phyloP scores from a whole-genome alignment of 768 basidiomycete species.

The Trametes meyenii region DNA sequence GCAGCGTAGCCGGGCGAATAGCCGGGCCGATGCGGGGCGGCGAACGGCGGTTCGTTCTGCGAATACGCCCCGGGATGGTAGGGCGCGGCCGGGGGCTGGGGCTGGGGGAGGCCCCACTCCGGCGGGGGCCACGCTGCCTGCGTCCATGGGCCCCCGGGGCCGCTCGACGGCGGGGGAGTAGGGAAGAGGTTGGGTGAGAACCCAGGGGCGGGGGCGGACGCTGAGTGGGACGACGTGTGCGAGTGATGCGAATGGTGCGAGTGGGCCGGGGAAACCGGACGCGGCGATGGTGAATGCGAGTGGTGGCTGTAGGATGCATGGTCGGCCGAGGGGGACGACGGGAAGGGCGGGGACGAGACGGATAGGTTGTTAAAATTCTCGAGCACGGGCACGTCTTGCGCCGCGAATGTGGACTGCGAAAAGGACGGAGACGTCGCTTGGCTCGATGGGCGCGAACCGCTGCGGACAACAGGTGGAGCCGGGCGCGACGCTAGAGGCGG shows the following conservation, averaged over 20 bases:
- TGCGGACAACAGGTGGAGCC: conserved; percentile 15
- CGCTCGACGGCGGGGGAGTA: conserved; percentile 2
- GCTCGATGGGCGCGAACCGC: conserved; percentile 16
- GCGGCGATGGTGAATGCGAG: conserved; percentile 18
- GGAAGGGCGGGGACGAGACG: conserved; percentile 39
- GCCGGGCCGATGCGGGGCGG: conserved; percentile 5
- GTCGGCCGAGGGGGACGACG: conserved; percentile 30
- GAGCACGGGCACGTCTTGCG: conserved; percentile 33
- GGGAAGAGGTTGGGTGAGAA: conserved; percentile 19
- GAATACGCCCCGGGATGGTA: background rate
- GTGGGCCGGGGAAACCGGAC: conserved; percentile 18
- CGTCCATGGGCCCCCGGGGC: conserved; percentile 17
- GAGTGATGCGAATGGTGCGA: conserved; percentile 17
- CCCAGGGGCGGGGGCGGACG: conserved; percentile 3
- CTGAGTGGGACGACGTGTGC: conserved; percentile 18
- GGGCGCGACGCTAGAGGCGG: conserved; percentile 2
- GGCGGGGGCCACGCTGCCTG: conserved; percentile 30
- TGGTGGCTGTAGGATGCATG: conserved; percentile 8
- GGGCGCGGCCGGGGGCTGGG: background rate
- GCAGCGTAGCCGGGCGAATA: conserved; percentile 21
- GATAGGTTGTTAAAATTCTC: conserved; percentile 43
- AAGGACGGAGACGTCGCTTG: conserved; percentile 11
- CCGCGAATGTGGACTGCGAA: conserved; percentile 17
- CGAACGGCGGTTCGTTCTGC: background rate
- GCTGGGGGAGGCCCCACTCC: conserved; percentile 25